Base-by-base conservation (phyloP, 768 basidiomycete species). In the Termitomyces sp. region DNA sequence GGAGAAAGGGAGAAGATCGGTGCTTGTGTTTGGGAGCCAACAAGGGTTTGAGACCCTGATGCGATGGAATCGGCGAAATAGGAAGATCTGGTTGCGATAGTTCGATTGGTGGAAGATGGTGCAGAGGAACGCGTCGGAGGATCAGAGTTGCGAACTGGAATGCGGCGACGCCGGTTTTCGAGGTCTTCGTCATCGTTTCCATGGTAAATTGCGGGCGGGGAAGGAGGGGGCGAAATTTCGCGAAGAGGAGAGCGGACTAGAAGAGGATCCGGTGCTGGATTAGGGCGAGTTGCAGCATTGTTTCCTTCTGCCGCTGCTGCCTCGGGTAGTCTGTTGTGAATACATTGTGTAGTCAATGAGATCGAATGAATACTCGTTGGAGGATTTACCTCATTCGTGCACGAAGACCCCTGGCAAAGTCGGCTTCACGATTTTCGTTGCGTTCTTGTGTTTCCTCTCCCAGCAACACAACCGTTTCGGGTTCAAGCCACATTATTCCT, bases 401-500 rank as follows among this genome's bases (percentile, higher is more conserved):
- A 47, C 81, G 79, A 20, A 96, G 76, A 26, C 82, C 78, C 43
- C 79, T 76, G 10, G 83, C 74, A 67, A 97, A 93, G 54, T 86
- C 74, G 1, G 69, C 68, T 30, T 82, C 79, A 53, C 85, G 87
- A 22, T 79, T 64, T 3, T 62, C 74, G 43, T 94, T 86, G 26
- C 86, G 79, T 46, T 92, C 90, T 30, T 83, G 84, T 7, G 83
- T 83, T 55, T 76, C 74, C 58, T 87, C 78, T 0, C 86, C 89
- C 60, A 85, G 77, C 56, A 90, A 66, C 3, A 72, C 74, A 7
- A 91, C 78, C 30, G 82, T 86, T 7, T 74, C 71, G 1, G 92
- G 91, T 64, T 93, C 87, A 6, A 98, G 83, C 57, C 90, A 87
- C 0, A 87, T 88, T 47, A 88, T 83, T 5, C 91, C 91, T 39